Evolutionary conservation across 2,329 filamentous ascomycete genomes (phyloP), one percentile per base, ranked within the genome.

Genomic region (Rutstroemia sp.): DNA sequence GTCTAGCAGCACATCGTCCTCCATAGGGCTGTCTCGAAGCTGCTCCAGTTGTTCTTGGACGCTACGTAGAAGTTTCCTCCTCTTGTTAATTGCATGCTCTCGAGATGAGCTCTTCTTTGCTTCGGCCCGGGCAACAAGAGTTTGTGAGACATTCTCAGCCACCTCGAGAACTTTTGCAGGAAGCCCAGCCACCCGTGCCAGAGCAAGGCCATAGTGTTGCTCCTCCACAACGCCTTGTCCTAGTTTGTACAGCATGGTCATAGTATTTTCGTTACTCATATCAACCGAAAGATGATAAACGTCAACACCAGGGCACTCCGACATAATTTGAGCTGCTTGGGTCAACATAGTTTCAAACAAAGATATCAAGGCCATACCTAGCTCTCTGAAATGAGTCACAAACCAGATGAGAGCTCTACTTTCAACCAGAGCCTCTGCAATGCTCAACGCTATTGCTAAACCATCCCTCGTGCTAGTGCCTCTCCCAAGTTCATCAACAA

Each of bases 391-490:
- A 68, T 99, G 95, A 0, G 94, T 97, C 1, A 87, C 90, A 71
- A 99, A 99, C 85, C 90, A 96, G 0, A 96, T 83, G 0, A 89
- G 78, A 0, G 91, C 86, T 58, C 83, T 79, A 63, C 83, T 94
- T 58, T 91, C 81, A 4, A 96, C 80, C 3, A 99, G 76, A 0
- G 89, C 88, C 73, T 97, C 94, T 0, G 92, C 87, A 66, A 97
- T 91, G 2, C 92, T 88, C 49, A 96, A 78, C 0, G 94, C 90
- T 66, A 99, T 95, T 0, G 90, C 86, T 1, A 97, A 74, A 0
- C 94, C 94, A 67, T 99, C 94, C 23, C 85, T 80, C 0, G 88
- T 92, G 67, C 89, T 94, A 0, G 94, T 99, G 1, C 91, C 92
- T 27, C 94, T 82, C 0, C 94, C 92, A 3, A 99, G 80, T 67